These are phyloP conservation scores for Solanum tarijense DNA, from an alignment of 257 asterid genomes.

Conservation along the genomic window DNA sequence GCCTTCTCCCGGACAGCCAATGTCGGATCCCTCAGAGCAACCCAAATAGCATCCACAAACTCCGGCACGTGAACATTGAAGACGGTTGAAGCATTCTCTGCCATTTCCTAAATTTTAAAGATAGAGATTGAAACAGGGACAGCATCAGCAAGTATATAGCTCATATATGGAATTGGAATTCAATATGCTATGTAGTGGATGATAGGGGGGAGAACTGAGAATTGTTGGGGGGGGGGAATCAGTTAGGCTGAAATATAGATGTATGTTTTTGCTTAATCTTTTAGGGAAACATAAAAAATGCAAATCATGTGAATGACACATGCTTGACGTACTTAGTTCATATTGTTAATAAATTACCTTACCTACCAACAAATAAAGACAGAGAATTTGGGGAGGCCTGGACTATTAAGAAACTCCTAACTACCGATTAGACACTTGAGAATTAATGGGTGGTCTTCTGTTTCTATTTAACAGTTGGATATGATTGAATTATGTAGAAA, in stretches of 20 bases:
- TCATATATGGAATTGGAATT: background rate
- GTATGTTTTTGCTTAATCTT: background rate
- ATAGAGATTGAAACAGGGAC: background rate
- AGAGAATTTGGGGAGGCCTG: background rate
- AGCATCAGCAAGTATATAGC: background rate
- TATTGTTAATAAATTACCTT: background rate
- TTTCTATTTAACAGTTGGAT: background rate
- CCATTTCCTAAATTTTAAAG: conserved; percentile 74
- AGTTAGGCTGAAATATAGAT: background rate
- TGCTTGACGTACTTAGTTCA: background rate
- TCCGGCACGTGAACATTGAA: conserved; percentile 95
- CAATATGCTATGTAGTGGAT: background rate
- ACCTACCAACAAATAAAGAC: background rate
- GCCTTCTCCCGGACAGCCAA: conserved; percentile 87
- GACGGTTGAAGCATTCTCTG: conserved; percentile 97
- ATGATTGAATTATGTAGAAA: background rate
- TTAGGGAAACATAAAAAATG: background rate
- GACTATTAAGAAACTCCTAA: background rate
- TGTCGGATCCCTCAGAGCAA: conserved; percentile 87
- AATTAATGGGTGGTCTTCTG: background rate
- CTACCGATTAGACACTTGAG: background rate
- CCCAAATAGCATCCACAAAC: conserved; percentile 98
- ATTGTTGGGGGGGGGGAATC: background rate
- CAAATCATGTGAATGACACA: background rate
- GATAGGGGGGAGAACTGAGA: background rate